A percentile compares a stretch with the other conserved stretches of the same genome.
phyloP scores from a whole-genome alignment of 73 alveolate genomes.

The Paramecium sexaurelia region DNA sequence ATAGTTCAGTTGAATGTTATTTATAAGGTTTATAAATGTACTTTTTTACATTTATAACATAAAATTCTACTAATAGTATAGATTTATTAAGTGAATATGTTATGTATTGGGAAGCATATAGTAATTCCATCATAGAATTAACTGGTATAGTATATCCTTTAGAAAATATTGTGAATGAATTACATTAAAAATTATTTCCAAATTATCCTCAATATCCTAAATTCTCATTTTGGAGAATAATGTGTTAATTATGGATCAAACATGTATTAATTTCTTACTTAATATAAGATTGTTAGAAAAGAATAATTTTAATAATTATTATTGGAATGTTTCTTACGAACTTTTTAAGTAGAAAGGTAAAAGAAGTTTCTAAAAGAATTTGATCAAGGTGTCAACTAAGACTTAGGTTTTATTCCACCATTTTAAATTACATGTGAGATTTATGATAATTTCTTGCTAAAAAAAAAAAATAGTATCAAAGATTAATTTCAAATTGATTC shows the following conservation, averaged over 20 bases:
- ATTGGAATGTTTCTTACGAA: background rate
- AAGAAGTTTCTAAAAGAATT: background rate
- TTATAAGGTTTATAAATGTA: background rate
- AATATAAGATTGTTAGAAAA: background rate
- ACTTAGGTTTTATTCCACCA: background rate
- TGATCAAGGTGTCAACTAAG: background rate
- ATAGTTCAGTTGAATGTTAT: background rate
- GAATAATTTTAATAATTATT: background rate
- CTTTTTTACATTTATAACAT: background rate
- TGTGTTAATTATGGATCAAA: background rate
- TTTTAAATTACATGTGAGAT: conserved; percentile 24
- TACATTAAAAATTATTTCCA: background rate
- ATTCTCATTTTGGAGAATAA: conserved; percentile 33
- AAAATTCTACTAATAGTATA: background rate
- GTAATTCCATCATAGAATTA: conserved; percentile 11
- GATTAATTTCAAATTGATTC: background rate
- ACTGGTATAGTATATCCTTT: background rate
- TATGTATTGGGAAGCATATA: conserved; percentile 35
- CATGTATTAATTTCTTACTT: background rate
- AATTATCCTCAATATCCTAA: conserved; percentile 40
- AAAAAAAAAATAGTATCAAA: background rate
- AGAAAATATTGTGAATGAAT: conserved; percentile 34
- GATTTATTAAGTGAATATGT: conserved; percentile 22
- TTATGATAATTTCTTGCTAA: conserved; percentile 15
- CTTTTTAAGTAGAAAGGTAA: background rate